Percentiles rank a stretch among this genome's conserved stretches.
phyloP scores from a whole-genome alignment of 305 asterid species.

The Galium porrigens region DNA sequence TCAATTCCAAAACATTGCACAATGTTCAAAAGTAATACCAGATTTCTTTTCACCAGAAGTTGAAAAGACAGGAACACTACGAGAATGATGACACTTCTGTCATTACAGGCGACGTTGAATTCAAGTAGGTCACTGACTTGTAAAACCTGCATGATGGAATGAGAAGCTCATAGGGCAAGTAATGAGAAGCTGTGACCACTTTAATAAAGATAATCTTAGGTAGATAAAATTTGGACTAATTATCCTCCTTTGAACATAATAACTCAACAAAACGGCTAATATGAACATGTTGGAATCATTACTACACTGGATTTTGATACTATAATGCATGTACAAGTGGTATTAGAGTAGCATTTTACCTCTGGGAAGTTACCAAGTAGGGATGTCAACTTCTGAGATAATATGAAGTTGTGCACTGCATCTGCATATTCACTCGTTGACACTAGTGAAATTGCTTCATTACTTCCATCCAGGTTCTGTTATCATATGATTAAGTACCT shows the following conservation, averaged over 20 bases:
- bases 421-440: conserved; percentile 78
- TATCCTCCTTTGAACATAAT: neutral
- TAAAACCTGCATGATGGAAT: conserved; percentile 53
- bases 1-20: conserved; percentile 1
- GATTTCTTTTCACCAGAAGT: conserved; percentile 74
- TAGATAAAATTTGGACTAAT: neutral
- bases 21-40: conserved; percentile 29
- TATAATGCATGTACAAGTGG: conserved; percentile 5
- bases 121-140: conserved; percentile 93
- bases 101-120: conserved; percentile 78
- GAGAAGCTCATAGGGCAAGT: conserved; percentile 18
- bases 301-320: neutral
- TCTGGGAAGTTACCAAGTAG: conserved; percentile 89
- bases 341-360: conserved; percentile 31
- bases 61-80: conserved; percentile 88
- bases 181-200: neutral
- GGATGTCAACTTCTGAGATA: conserved; percentile 77
- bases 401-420: conserved; percentile 90
- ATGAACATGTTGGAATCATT: neutral
- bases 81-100: conserved; percentile 67
- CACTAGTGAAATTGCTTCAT: conserved; percentile 62
- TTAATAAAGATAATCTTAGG: neutral
- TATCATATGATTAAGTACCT: conserved; percentile 15
- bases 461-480: conserved; percentile 43
- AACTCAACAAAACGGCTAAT: neutral